Evolutionary conservation across 305 asterid genomes (phyloP).

Genomic region (Fraxinus nigra): DNA sequence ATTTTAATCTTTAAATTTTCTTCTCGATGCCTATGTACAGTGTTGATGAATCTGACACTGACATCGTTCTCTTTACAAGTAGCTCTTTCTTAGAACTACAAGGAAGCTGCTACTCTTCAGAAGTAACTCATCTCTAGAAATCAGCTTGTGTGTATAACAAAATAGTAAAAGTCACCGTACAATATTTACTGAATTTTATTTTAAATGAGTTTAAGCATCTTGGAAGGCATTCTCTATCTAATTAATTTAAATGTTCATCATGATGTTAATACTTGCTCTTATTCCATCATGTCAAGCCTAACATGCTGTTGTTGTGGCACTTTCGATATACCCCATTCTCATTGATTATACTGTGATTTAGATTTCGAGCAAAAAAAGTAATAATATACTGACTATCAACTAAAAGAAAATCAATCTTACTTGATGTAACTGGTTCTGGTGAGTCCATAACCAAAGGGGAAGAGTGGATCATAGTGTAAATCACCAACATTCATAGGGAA

Average conservation of each 20-base stretch:
- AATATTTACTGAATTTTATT: not conserved
- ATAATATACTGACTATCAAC: not conserved
- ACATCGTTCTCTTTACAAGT: not conserved
- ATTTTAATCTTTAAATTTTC: constrained; percentile 3
- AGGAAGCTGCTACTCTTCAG: not conserved
- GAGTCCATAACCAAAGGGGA: constrained; percentile 58
- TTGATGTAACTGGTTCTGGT: constrained; percentile 5
- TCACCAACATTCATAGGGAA: constrained; percentile 66
- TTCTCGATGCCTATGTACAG: constrained; percentile 18
- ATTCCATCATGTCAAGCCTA: not conserved
- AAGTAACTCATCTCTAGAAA: not conserved
- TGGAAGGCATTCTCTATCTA: not conserved
- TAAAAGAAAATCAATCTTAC: not conserved
- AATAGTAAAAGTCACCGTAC: not conserved
- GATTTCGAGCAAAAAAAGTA: not conserved
- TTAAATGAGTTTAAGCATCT: not conserved
- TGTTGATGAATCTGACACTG: constrained; percentile 8
- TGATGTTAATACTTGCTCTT: not conserved
- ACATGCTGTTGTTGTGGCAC: not conserved
- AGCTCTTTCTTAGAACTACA: not conserved
- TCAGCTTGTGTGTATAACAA: not conserved
- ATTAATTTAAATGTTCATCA: not conserved
- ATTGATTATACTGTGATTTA: not conserved
- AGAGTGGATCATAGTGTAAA: constrained; percentile 58
- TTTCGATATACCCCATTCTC: not conserved